Evolutionary conservation across 116 monocot genomes (phyloP).

Genomic region (Dioscorea cayenensis): DNA sequence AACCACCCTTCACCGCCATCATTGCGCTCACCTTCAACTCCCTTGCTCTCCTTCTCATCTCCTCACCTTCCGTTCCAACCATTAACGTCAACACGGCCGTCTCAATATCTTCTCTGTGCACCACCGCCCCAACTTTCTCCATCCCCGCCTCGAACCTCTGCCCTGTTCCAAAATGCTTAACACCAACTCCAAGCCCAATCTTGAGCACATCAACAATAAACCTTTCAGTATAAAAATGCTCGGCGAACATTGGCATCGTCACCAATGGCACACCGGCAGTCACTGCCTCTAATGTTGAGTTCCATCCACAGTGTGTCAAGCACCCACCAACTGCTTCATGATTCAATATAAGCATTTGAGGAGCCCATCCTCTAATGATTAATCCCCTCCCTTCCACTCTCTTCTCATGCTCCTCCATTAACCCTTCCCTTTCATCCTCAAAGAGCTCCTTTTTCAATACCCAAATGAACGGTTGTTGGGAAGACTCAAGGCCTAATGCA

Average conservation of each 20-base stretch:
- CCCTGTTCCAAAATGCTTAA: background rate
- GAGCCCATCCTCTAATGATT: slow-evolving; percentile 35
- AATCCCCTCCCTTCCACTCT: slow-evolving; percentile 14
- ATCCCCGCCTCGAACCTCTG: too few relatives aligned
- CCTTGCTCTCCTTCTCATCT: slow-evolving; percentile 5
- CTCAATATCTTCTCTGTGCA: slow-evolving; percentile 3
- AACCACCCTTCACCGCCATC: slow-evolving; percentile 14
- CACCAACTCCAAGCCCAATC: slow-evolving; percentile 17
- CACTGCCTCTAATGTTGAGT: slow-evolving; percentile 20
- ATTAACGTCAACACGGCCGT: background rate
- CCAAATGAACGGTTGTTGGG: slow-evolving; percentile 16
- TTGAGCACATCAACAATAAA: slow-evolving; percentile 23
- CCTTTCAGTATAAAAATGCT: slow-evolving; percentile 31
- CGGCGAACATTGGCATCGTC: slow-evolving; percentile 22
- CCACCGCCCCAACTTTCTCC: background rate
- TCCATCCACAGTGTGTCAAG: slow-evolving; percentile 65
- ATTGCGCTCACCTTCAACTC: slow-evolving; percentile 7
- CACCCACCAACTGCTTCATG: slow-evolving; percentile 26
- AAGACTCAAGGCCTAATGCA: slow-evolving; percentile 18
- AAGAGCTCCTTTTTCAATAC: background rate
- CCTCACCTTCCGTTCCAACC: slow-evolving; percentile 8
- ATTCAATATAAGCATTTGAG: slow-evolving; percentile 22
- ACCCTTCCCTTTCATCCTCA: background rate
- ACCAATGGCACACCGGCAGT: slow-evolving; percentile 27
- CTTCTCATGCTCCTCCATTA: slow-evolving; percentile 15